Evolutionary conservation across 305 asterid genomes (phyloP), one percentile per base, ranked within the genome.

Genomic region (Fraxinus paxiana): DNA sequence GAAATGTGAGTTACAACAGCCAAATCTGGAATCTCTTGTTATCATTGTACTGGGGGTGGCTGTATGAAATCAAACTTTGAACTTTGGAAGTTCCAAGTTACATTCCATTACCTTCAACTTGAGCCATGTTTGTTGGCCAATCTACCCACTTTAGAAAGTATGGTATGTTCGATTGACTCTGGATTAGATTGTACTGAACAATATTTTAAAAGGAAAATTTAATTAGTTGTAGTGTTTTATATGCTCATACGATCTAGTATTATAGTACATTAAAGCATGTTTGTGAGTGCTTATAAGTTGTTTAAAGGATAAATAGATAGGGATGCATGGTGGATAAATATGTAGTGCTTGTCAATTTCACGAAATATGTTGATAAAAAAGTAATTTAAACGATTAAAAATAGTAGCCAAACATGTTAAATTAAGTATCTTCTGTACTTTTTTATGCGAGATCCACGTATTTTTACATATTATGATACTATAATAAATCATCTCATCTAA

Each of bases 41-140:
- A 61, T 61, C 22, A 61, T 24, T 54, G 65, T 54, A 51, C 63
- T 5, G 31, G 61, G 22, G 22, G 30, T 59, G 61, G 69, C 69
- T 59, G 20, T 59, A 61, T 2, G 13, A 61, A 22, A 31, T 61
- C 70, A 59, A 59, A 59, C 12, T 59, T 20, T 6, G 8, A 59
- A 59, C 69, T 59, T 59, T 59, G 69, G 69, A 59, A 0, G 69
- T 18, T 20, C 5, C 70, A 59, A 20, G 2, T 20, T 20, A 7
- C 30, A 59, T 59, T 17, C 70, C 28, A 6, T 20, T 59, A 7
- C 70, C 70, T 59, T 59, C 20, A 20, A 61, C 71, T 61, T 61
- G 71, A 20, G 2, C 33, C 31, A 61, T 61, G 71, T 61, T 61
- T 22, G 33, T 92, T 90, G 81, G 92, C 97, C 28, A 92, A 51